phyloP scores from a whole-genome alignment of 2,329 filamentous ascomycete genomes.

The Zymoseptoria passerinii region DNA sequence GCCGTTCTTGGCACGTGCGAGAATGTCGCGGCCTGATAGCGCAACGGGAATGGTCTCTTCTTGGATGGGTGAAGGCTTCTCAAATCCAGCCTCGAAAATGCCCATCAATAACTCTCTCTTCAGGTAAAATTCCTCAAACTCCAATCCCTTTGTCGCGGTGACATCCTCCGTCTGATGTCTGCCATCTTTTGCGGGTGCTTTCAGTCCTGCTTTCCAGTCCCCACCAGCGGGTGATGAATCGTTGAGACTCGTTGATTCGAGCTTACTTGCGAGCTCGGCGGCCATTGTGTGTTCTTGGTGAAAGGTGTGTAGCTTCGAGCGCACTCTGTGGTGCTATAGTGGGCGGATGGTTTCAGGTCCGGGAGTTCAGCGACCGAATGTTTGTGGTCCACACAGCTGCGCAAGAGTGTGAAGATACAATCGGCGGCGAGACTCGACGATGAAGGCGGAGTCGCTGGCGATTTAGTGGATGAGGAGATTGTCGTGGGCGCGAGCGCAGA shows the following conservation, averaged over 20 bases:
- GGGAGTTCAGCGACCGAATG: neutral
- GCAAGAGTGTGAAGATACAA: neutral
- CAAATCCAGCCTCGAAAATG: conserved; percentile 97
- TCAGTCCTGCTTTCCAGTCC: conserved; percentile 68
- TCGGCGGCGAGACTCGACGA: neutral
- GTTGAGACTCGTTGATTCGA: conserved; percentile 47
- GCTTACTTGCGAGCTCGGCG: conserved; percentile 46
- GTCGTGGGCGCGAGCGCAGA: neutral
- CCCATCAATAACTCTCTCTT: conserved; percentile 96
- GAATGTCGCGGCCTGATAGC: conserved; percentile 85
- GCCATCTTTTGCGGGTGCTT: conserved; percentile 63
- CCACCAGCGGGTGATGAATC: conserved; percentile 46
- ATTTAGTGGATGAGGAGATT: neutral
- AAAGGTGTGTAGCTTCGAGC: neutral
- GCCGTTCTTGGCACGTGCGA: conserved; percentile 95
- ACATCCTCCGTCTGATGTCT: conserved; percentile 92
- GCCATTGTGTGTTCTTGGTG: conserved; percentile 32
- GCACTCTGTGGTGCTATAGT: neutral
- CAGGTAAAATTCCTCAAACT: conserved; percentile 94
- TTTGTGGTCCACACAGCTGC: neutral
- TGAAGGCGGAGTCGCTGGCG: neutral
- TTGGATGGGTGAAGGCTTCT: conserved; percentile 97
- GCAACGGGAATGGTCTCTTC: conserved; percentile 98
- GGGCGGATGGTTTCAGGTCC: neutral
- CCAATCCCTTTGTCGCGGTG: conserved; percentile 91